Percentiles rank a stretch among this genome's conserved stretches.
These are phyloP conservation scores for Scutellaria galericulata DNA, from an alignment of 257 asterid species.

Conservation along the genomic window DNA sequence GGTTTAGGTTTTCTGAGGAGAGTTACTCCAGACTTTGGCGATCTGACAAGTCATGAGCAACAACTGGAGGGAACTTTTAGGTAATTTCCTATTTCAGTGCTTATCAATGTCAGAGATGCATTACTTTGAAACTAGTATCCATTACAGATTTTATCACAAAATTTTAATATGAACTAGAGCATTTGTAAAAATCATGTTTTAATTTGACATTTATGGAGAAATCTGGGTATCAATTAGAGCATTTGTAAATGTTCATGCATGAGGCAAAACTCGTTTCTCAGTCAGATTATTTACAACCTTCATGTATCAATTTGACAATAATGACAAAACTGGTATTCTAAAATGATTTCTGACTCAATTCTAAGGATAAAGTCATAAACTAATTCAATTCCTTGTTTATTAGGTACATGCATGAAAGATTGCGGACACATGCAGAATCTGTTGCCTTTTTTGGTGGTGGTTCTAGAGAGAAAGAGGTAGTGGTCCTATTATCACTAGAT, in stretches of 20 bases:
- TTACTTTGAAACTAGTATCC: neutral
- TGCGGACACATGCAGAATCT: conserved; percentile 99
- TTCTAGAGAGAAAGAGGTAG: conserved; percentile 95
- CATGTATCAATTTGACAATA: conserved; percentile 22
- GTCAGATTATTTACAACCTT: conserved; percentile 5
- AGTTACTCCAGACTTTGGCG: conserved; percentile 96
- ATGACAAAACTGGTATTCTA: conserved; percentile 15
- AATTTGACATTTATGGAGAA: conserved; percentile 12
- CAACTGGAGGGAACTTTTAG: conserved; percentile 98
- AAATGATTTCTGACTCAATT: conserved; percentile 22
- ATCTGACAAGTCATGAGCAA: conserved; percentile 83
- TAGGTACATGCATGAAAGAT: conserved; percentile 99
- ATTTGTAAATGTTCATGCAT: conserved; percentile 3
- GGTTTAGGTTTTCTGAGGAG: conserved; percentile 94
- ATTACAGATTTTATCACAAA: neutral
- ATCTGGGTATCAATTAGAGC: neutral
- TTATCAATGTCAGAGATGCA: conserved; percentile 29
- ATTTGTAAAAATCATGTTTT: conserved; percentile 5
- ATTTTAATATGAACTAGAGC: neutral
- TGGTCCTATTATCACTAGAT: conserved; percentile 22
- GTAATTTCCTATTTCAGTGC: conserved; percentile 46
- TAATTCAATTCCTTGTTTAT: conserved; percentile 34
- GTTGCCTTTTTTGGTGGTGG: conserved; percentile 99
- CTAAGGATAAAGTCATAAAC: conserved; percentile 24
- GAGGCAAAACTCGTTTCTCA: conserved; percentile 2